Evolutionary conservation across 2,329 filamentous ascomycete species (phyloP), one percentile per base, ranked within the genome.

Genomic region (Basipetospora chlamydospora): DNA sequence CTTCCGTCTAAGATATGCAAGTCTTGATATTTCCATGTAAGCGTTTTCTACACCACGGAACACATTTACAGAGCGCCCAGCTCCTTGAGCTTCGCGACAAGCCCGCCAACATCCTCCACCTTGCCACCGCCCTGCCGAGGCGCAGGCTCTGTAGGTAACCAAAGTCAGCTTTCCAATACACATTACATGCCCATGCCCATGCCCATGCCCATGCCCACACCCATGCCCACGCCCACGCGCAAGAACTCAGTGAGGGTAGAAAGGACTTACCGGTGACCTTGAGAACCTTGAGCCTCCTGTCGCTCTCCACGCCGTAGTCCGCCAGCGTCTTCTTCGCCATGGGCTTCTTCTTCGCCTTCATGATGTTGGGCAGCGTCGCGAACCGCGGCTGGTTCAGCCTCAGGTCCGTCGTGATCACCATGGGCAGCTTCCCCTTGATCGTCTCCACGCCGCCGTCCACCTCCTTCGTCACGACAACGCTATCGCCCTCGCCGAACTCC

Each of bases 301-400:
- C 69, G 36, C 72, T 73, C 49, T 86, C 77, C 29, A 94, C 61
- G 2, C 82, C 84, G 57, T 82, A 81, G 54, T 98, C 90, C 39
- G 66, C 70, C 56, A 95, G 57, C 46, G 72, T 84, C 70, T 85
- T 80, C 80, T 95, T 96, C 51, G 90, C 85, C 49, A 98, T 54
- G 53, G 83, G 83, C 80, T 98, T 98, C 82, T 96, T 98, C 81
- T 98, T 98, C 37, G 90, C 90, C 79, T 96, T 98, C 90, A 98
- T 98, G 46, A 98, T 96, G 56, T 96, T 96, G 35, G 87, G 88
- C 72, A 98, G 59, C 59, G 77, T 94, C 16, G 88, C 90, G 58
- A 94, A 98, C 45, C 90, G 69, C 41, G 90, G 90, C 72, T 92
- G 85, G 54, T 98, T 98, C 57, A 98, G 64, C 36, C 90, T 67